Percentiles rank a stretch among this genome's conserved stretches.
phyloP scores from a whole-genome alignment of 805 yeast species.

The Ogataea glucozyma region DNA sequence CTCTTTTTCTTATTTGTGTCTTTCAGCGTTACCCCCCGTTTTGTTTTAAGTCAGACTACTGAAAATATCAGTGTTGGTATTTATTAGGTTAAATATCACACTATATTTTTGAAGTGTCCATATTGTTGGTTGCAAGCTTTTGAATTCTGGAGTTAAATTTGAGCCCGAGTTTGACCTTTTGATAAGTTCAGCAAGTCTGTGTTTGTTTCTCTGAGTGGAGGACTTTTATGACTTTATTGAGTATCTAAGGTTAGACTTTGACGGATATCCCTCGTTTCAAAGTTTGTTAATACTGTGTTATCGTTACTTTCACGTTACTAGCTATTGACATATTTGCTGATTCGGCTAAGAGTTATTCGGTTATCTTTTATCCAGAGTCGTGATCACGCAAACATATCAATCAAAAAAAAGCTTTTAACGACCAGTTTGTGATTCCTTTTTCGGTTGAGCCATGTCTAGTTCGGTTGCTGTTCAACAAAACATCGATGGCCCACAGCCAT shows the following conservation, averaged over 20 bases:
- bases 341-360: constrained; percentile 12
- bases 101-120: constrained; percentile 16
- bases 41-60: constrained; percentile 11
- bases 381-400: constrained; percentile 5
- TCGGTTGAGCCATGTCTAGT: constrained; percentile 12
- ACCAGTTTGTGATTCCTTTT: constrained; percentile 27
- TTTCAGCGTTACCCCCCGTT: constrained; percentile 6
- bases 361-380: constrained; percentile 14
- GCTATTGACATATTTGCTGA: constrained; percentile 18
- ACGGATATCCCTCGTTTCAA: constrained; percentile 39
- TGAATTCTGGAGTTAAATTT: constrained; percentile 31
- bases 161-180: constrained; percentile 27
- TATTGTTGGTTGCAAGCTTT: constrained; percentile 23
- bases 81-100: constrained; percentile 30
- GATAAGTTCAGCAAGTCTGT: not conserved
- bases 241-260: constrained; percentile 27
- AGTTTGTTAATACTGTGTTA: constrained; percentile 26
- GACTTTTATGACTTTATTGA: not conserved
- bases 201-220: constrained; percentile 1
- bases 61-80: constrained; percentile 15
- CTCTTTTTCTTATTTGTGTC: constrained; percentile 17
- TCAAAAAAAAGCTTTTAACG: constrained; percentile 23
- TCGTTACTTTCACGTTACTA: constrained; percentile 24
- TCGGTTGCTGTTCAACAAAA: constrained; percentile 12
- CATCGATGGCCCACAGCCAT: constrained; percentile 10